These are phyloP conservation scores for Kwoniella sp. DNA, from an alignment of 768 basidiomycete species.

Conservation along the genomic window DNA sequence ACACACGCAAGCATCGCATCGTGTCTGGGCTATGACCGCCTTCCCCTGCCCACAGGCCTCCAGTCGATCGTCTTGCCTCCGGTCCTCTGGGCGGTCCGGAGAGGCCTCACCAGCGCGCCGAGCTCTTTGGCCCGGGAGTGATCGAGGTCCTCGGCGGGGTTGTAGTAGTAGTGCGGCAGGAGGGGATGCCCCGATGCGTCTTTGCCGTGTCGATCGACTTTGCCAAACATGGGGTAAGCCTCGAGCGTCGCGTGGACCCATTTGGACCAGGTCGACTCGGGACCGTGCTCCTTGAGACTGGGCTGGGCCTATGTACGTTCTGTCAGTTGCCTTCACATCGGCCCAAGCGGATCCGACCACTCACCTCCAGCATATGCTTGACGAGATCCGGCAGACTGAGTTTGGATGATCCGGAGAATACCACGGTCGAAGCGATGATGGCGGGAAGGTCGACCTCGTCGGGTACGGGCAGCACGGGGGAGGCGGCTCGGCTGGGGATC, in stretches of 20 bases:
- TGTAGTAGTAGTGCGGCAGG: slow-evolving; percentile 49
- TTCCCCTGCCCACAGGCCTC: slow-evolving; percentile 45
- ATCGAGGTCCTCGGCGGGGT: slow-evolving; percentile 47
- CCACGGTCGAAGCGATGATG: slow-evolving; percentile 43
- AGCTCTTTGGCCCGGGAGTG: slow-evolving; percentile 37
- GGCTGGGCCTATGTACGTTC: slow-evolving; percentile 40
- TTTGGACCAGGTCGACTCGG: slow-evolving; percentile 32
- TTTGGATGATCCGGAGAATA: slow-evolving; percentile 47
- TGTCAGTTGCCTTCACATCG: not conserved
- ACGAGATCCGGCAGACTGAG: slow-evolving; percentile 46
- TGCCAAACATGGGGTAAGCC: slow-evolving; percentile 45
- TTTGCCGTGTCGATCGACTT: slow-evolving; percentile 46
- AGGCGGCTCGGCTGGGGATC: slow-evolving; percentile 2
- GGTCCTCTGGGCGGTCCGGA: slow-evolving; percentile 42
- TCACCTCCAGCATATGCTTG: slow-evolving; percentile 48
- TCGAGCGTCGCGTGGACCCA: slow-evolving; percentile 36
- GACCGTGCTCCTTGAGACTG: slow-evolving; percentile 34
- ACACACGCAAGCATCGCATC: too few relatives aligned
- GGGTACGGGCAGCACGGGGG: slow-evolving; percentile 10
- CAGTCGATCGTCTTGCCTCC: slow-evolving; percentile 49
- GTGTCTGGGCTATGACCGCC: slow-evolving; percentile 30
- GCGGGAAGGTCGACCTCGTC: slow-evolving; percentile 37
- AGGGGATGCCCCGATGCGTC: slow-evolving; percentile 50
- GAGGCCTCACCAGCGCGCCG: slow-evolving; percentile 44
- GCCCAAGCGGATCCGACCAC: slow-evolving; percentile 9